Evolutionary conservation across 306 rosid species (phyloP).

Genomic region (Purshia tridentata): DNA sequence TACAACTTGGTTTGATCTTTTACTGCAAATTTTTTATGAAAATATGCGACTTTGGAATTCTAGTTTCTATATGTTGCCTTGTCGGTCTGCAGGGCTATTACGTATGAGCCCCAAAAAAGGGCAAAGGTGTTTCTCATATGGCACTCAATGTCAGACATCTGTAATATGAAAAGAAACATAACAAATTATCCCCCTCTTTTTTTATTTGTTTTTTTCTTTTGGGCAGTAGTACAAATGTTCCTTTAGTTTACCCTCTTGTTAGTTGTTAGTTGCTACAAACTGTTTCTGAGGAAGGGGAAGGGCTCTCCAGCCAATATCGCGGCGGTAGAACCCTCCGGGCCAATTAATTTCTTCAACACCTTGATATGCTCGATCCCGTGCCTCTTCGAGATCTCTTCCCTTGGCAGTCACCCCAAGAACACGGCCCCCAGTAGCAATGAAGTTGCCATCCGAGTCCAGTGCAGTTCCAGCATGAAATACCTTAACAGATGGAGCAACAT

Average conservation of each 20-base stretch:
- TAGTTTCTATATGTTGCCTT: too few species aligned
- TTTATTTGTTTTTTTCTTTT: neutral
- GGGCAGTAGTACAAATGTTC: neutral
- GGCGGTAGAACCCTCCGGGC: slow-evolving; percentile 86
- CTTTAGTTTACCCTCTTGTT: slow-evolving; percentile 31
- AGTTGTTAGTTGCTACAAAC: slow-evolving; percentile 7
- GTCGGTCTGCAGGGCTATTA: too few species aligned
- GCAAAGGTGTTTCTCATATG: too few species aligned
- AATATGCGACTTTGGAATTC: too few species aligned
- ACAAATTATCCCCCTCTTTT: neutral
- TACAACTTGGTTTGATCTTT: too few species aligned
- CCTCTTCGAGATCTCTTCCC: slow-evolving; percentile 83
- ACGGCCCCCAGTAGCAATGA: slow-evolving; percentile 83
- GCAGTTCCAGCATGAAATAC: slow-evolving; percentile 96
- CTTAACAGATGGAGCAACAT: slow-evolving; percentile 63
- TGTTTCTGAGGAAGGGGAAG: slow-evolving; percentile 68
- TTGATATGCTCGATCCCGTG: slow-evolving; percentile 63
- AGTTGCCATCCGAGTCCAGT: slow-evolving; percentile 61
- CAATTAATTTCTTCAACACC: slow-evolving; percentile 70
- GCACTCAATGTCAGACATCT: neutral
- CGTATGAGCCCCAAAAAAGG: too few species aligned
- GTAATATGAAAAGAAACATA: neutral
- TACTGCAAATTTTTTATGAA: too few species aligned
- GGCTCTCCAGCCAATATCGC: slow-evolving; percentile 97
- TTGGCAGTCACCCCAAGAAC: slow-evolving; percentile 92